These are phyloP conservation scores for Neocatenulostroma microsporum DNA, from an alignment of 2,329 filamentous ascomycete genomes.

Conservation along the genomic window DNA sequence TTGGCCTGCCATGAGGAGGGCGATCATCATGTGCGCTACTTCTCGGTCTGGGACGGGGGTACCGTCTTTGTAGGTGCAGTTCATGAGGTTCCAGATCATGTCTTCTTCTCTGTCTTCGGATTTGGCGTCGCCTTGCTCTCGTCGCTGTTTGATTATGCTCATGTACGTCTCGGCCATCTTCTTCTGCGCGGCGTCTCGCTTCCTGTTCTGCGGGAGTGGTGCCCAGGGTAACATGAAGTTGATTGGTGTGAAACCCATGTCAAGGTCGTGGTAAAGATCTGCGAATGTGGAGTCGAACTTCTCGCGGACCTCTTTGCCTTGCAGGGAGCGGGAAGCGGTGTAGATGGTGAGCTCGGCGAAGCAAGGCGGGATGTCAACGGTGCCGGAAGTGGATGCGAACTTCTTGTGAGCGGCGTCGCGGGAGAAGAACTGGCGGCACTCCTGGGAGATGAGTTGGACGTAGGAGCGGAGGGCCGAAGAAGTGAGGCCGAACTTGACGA, in stretches of 20 bases:
- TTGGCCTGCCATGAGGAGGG: slow-evolving; percentile 83
- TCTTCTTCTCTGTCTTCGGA: slow-evolving; percentile 44
- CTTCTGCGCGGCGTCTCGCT: slow-evolving; percentile 68
- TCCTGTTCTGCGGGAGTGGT: slow-evolving; percentile 79
- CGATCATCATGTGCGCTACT: slow-evolving; percentile 90
- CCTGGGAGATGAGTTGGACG: slow-evolving; percentile 67
- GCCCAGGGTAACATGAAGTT: slow-evolving; percentile 89
- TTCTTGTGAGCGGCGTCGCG: slow-evolving; percentile 43
- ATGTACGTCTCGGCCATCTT: slow-evolving; percentile 77
- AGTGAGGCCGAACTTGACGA: slow-evolving; percentile 74
- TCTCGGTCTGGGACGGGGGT: slow-evolving; percentile 71
- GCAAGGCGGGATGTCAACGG: slow-evolving; percentile 64
- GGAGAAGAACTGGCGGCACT: slow-evolving; percentile 67
- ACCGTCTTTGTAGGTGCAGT: slow-evolving; percentile 76
- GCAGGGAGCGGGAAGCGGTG: slow-evolving; percentile 76
- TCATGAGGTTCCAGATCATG: slow-evolving; percentile 89
- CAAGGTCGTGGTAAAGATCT: slow-evolving; percentile 76
- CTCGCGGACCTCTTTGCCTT: slow-evolving; percentile 73
- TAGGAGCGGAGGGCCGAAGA: slow-evolving; percentile 68
- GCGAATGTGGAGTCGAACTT: slow-evolving; percentile 76
- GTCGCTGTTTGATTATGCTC: slow-evolving; percentile 69
- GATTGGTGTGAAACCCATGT: slow-evolving; percentile 81
- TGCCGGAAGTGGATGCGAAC: slow-evolving; percentile 41
- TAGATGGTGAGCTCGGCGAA: slow-evolving; percentile 87
- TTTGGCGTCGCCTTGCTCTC: slow-evolving; percentile 38